Evolutionary conservation across 208 protist species (phyloP), one percentile per base, ranked within the genome.

Genomic region (Leishmania arabica): DNA sequence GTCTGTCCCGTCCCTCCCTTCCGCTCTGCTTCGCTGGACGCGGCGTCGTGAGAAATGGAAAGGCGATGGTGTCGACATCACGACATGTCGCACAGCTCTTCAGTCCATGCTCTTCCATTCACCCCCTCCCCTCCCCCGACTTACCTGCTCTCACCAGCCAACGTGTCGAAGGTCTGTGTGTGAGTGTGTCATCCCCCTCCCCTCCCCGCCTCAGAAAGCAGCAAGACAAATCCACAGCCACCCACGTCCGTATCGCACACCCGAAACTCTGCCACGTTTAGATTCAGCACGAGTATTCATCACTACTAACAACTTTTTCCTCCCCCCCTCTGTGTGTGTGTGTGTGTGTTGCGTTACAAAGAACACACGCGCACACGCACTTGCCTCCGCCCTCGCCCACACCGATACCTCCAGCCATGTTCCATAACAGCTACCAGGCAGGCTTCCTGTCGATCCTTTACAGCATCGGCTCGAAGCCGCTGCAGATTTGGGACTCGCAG

Each of bases 371-470:
- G 6, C 34, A 76, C 72, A 42, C 72, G 34, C 11, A 34, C 66
- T 49, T 11, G 51, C 27, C 9, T 17, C 31, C 24, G 42, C 54
- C 45, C 31, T 13, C 53, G 21, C 58, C 4, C 47, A 3, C 70
- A 13, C 27, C 15, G 19, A 24, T 9, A 34, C 54, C 47, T 40
- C 15, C 54, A 77, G 37, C 31, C 53, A 99, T 99, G 99, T 99
- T 99, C 80, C 98, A 99, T 89, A 99, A 99, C 93, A 99, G 98
- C 78, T 99, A 99, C 83, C 99, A 99, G 86, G 95, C 92, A n/a
- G 99, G 99, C 15, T 99, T 99, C 81, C 90, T 99, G 60, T 99
- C 98, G 58, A 99, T 99, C 77, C 91, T 99, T 37, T 99, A 99
- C 98, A 99, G 97, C 83, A 99, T 99, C 84, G 99, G 97, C 77